A percentile compares a stretch with the other conserved stretches of the same genome.
These are phyloP conservation scores for Kodamaea leandrae DNA, from an alignment of 805 yeast genomes.

Conservation along the genomic window DNA sequence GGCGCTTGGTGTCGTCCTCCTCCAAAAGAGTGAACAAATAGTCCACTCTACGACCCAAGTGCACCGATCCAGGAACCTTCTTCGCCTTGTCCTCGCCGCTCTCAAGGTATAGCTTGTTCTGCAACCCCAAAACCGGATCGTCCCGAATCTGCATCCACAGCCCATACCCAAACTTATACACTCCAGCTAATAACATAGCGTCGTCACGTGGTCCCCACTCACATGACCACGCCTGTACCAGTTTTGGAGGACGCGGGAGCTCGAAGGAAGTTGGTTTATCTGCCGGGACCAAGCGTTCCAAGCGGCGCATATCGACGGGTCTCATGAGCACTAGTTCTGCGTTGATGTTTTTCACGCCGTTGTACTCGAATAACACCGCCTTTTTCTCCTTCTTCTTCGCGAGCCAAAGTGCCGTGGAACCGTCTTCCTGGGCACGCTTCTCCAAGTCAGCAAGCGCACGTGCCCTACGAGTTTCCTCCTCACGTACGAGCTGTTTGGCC, in stretches of 20 bases:
- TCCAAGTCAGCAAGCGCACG: slow-evolving; percentile 58
- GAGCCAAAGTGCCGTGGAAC: slow-evolving; percentile 52
- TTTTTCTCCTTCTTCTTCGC: slow-evolving; percentile 79
- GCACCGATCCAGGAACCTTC: slow-evolving; percentile 88
- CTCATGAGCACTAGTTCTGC: slow-evolving; percentile 84
- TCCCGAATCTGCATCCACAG: slow-evolving; percentile 94
- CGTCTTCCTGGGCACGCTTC: slow-evolving; percentile 52
- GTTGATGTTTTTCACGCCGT: slow-evolving; percentile 82
- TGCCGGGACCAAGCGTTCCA: slow-evolving; percentile 51
- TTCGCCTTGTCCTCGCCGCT: slow-evolving; percentile 34
- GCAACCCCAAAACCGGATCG: slow-evolving; percentile 85
- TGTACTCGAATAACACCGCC: slow-evolving; percentile 85
- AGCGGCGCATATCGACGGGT: slow-evolving; percentile 75
- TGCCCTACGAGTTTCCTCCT: slow-evolving; percentile 63
- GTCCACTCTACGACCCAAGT: slow-evolving; percentile 87
- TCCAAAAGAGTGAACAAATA: slow-evolving; percentile 75
- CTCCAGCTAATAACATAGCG: slow-evolving; percentile 81
- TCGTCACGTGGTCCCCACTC: slow-evolving; percentile 84
- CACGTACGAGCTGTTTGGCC: slow-evolving; percentile 59
- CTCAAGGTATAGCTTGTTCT: slow-evolving; percentile 77
- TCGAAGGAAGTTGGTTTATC: slow-evolving; percentile 61
- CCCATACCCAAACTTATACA: slow-evolving; percentile 91
- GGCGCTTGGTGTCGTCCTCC: slow-evolving; percentile 27
- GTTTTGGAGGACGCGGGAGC: slow-evolving; percentile 64
- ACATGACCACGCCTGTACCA: slow-evolving; percentile 88